phyloP scores from a whole-genome alignment of 192 early-diverging fungal species.

The Haplosporangium gracile region DNA sequence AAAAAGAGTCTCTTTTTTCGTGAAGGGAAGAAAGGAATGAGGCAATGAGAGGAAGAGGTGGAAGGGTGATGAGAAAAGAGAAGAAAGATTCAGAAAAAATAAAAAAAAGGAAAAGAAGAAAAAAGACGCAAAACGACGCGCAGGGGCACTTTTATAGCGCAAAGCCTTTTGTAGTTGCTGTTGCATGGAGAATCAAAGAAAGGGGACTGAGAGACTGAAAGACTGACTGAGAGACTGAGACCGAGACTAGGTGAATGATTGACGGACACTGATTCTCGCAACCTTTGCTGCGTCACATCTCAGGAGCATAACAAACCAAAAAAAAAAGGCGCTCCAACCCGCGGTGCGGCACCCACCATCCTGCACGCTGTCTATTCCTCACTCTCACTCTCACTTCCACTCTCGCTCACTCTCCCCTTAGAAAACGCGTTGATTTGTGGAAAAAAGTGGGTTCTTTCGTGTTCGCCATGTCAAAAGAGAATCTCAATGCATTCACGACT shows the following conservation, averaged over 20 bases:
- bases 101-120: constrained; percentile 12
- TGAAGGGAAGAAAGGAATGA: constrained; percentile 15
- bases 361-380: neutral
- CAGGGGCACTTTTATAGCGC: constrained; percentile 15
- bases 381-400: too few relatives aligned
- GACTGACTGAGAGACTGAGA: too few relatives aligned
- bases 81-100: constrained; percentile 21
- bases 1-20: constrained; percentile 7
- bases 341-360: neutral
- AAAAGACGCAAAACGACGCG: neutral
- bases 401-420: neutral
- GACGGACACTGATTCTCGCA: too few relatives aligned
- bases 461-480: neutral
- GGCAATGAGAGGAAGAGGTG: constrained; percentile 12
- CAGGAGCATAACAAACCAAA: neutral
- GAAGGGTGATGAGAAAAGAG: constrained; percentile 28
- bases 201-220: too few relatives aligned
- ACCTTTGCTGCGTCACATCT: neutral
- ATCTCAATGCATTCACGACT: neutral
- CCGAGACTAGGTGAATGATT: too few relatives aligned
- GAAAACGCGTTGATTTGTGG: neutral
- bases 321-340: neutral
- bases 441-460: neutral
- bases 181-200: too few relatives aligned
- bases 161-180: neutral